These are phyloP conservation scores for Pezicula radicicola DNA, from an alignment of 2,329 filamentous ascomycete species.

Conservation along the genomic window DNA sequence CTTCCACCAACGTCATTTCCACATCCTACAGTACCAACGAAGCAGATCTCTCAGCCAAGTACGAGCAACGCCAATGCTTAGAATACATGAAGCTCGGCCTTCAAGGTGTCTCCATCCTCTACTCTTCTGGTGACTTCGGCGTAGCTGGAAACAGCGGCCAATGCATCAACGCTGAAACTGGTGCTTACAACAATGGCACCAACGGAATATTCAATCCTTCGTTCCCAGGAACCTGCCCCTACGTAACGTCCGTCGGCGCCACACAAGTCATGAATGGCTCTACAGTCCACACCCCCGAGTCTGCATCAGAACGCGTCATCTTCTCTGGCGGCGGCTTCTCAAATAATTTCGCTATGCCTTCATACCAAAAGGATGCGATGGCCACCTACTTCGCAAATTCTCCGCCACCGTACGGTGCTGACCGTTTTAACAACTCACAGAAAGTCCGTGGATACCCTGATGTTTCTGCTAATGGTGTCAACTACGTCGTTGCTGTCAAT, in stretches of 20 bases:
- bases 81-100: constrained; percentile 57
- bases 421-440: constrained; percentile 44
- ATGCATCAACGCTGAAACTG: constrained; percentile 33
- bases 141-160: constrained; percentile 36
- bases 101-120: constrained; percentile 47
- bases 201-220: constrained; percentile 43
- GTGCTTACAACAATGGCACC: constrained; percentile 26
- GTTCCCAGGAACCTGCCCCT: constrained; percentile 45
- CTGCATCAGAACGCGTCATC: constrained; percentile 55
- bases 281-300: constrained; percentile 31
- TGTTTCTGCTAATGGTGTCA: constrained; percentile 41
- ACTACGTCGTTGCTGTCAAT: constrained; percentile 40
- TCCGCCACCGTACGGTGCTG: constrained; percentile 28
- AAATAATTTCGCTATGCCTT: constrained; percentile 42
- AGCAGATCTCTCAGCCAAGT: constrained; percentile 43
- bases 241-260: constrained; percentile 49
- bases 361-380: constrained; percentile 38
- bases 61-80: constrained; percentile 49
- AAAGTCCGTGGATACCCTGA: constrained; percentile 45
- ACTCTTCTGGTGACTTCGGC: constrained; percentile 48
- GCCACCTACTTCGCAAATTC: constrained; percentile 22
- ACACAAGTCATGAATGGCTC: constrained; percentile 40
- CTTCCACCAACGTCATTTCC: constrained; percentile 50
- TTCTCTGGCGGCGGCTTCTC: constrained; percentile 75
- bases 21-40: constrained; percentile 53